phyloP scores from a whole-genome alignment of 1,284 basidiomycete genomes.

The Pterula multifida region DNA sequence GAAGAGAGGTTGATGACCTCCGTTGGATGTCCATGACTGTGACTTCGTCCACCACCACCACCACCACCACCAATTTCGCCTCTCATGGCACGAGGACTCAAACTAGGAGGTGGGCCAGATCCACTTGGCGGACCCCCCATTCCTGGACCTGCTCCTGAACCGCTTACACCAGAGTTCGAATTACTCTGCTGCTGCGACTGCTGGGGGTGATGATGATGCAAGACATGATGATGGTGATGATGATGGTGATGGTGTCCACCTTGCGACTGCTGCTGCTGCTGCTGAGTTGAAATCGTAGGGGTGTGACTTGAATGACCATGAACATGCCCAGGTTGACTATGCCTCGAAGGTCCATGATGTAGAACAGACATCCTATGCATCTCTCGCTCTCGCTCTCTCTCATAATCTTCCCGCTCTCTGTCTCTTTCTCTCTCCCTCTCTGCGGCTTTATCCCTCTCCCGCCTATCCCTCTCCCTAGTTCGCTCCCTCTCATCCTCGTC shows the following conservation, averaged over 20 bases:
- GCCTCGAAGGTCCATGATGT: constrained; percentile 3
- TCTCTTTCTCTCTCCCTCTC: constrained; percentile 6
- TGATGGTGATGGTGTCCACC: constrained; percentile 8
- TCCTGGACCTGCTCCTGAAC: background rate
- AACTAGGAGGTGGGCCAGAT: constrained; percentile 3
- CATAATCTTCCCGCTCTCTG: constrained; percentile 3
- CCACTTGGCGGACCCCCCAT: background rate
- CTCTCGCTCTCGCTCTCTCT: background rate
- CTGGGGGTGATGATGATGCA: constrained; percentile 11
- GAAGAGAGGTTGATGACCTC: constrained; percentile 38
- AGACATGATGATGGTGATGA: constrained; percentile 13
- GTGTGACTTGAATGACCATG: constrained; percentile 6
- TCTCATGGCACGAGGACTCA: constrained; percentile 11
- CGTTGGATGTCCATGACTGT: constrained; percentile 23
- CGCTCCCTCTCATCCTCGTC: constrained; percentile 12
- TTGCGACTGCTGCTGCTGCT: constrained; percentile 1
- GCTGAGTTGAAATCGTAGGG: background rate
- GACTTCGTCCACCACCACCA: background rate
- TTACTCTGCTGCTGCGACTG: background rate
- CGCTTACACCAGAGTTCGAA: background rate
- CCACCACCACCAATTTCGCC: constrained; percentile 5
- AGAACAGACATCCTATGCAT: background rate
- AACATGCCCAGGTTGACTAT: constrained; percentile 1
- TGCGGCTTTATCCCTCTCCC: constrained; percentile 7
- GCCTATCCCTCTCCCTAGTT: constrained; percentile 14